Evolutionary conservation across 257 asterid species (phyloP).

Genomic region (Eustoma russellianum): DNA sequence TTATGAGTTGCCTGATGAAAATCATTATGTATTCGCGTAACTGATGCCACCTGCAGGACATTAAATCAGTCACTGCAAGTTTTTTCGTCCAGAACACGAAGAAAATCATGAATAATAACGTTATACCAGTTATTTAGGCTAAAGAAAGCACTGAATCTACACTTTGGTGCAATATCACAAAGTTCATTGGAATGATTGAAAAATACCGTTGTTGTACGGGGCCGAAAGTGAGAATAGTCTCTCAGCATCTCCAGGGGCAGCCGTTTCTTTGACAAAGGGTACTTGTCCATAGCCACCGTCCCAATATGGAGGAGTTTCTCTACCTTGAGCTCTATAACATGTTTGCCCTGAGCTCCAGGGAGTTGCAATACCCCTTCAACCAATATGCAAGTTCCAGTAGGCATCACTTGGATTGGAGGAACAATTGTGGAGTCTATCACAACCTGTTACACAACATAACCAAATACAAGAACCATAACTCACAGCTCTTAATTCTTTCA

Average conservation of each 20-base stretch:
- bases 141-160: too few relatives aligned
- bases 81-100: too few relatives aligned
- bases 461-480: neutral
- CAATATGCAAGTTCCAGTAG: conserved; percentile 63
- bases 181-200: neutral
- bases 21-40: conserved; percentile 53
- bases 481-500: neutral
- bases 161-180: neutral
- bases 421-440: conserved; percentile 63
- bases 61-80: neutral
- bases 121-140: too few relatives aligned
- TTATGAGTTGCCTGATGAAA: conserved; percentile 43
- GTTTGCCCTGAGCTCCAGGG: conserved; percentile 47
- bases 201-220: conserved; percentile 71
- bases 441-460: conserved; percentile 30
- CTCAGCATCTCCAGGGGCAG: conserved; percentile 63
- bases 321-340: conserved; percentile 51
- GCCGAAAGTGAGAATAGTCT: conserved; percentile 62
- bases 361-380: conserved; percentile 66
- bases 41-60: conserved; percentile 65
- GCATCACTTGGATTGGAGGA: conserved; percentile 56
- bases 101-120: too few relatives aligned
- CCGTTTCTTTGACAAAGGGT: conserved; percentile 73
- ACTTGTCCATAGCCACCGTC: conserved; percentile 43
- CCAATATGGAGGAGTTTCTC: conserved; percentile 60